Evolutionary conservation across 2,329 filamentous ascomycete genomes (phyloP).

Genomic region (Akanthomyces lecanii): DNA sequence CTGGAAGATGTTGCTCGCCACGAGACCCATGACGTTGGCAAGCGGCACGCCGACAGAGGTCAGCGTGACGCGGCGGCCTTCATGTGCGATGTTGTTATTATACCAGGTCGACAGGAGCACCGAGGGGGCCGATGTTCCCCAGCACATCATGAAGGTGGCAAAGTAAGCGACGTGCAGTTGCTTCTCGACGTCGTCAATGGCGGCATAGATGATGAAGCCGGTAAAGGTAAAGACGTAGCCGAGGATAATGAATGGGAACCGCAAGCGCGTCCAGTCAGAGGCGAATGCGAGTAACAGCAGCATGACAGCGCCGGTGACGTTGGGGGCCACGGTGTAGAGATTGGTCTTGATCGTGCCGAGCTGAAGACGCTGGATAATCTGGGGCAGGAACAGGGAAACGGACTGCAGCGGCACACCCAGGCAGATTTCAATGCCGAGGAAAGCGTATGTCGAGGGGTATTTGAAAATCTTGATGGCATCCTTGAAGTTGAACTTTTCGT

Average conservation of each 20-base stretch:
- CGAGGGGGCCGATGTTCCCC: slow-evolving; percentile 70
- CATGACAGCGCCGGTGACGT: slow-evolving; percentile 68
- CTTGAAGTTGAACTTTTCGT: slow-evolving; percentile 47
- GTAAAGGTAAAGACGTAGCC: slow-evolving; percentile 71
- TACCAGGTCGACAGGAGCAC: slow-evolving; percentile 65
- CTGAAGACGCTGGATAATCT: slow-evolving; percentile 49
- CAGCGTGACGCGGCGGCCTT: slow-evolving; percentile 65
- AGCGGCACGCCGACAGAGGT: slow-evolving; percentile 70
- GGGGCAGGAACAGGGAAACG: slow-evolving; percentile 51
- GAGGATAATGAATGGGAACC: slow-evolving; percentile 70
- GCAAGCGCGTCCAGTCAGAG: slow-evolving; percentile 61
- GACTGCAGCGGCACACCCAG: slow-evolving; percentile 56
- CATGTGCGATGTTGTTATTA: slow-evolving; percentile 79
- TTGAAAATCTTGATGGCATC: slow-evolving; percentile 51
- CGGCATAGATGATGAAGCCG: slow-evolving; percentile 75
- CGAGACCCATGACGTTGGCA: slow-evolving; percentile 72
- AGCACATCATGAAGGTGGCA: slow-evolving; percentile 78
- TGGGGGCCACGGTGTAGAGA: slow-evolving; percentile 77
- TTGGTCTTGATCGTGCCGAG: slow-evolving; percentile 60
- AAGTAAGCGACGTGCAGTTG: slow-evolving; percentile 68
- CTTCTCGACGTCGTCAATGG: slow-evolving; percentile 58
- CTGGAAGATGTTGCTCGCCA: slow-evolving; percentile 65
- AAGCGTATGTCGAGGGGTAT: slow-evolving; percentile 44
- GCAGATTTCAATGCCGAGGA: slow-evolving; percentile 53
- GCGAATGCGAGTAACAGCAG: slow-evolving; percentile 67